Evolutionary conservation across 1,139 yeast genomes (phyloP).

Genomic region (Casaregolazyma suthepensis): DNA sequence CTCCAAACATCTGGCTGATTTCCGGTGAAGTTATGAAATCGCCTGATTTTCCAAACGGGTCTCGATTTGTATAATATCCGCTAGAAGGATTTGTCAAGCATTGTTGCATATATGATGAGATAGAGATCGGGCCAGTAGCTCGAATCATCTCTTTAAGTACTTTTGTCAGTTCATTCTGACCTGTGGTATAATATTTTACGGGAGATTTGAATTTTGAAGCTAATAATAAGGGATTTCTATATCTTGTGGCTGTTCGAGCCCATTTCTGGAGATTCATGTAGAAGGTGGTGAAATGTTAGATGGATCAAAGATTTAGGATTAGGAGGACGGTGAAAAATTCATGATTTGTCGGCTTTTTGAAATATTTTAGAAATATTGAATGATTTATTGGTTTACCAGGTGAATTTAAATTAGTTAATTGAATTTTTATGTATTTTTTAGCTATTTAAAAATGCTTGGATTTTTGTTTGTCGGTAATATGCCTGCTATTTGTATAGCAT

Average conservation of each 20-base stretch:
- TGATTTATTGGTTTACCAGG: neutral
- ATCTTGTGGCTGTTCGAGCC: neutral
- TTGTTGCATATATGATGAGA: conserved; percentile 74
- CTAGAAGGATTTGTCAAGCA: conserved; percentile 72
- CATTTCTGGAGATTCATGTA: neutral
- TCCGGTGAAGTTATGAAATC: conserved; percentile 87
- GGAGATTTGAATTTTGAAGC: neutral
- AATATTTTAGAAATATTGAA: neutral
- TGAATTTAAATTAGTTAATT: neutral
- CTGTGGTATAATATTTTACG: neutral
- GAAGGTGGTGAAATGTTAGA: neutral
- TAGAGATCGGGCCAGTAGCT: conserved; percentile 69
- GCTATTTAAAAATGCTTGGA: neutral
- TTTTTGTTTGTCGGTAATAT: neutral
- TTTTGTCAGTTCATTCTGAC: conserved; percentile 9
- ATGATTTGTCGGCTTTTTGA: neutral
- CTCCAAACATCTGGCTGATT: conserved; percentile 84
- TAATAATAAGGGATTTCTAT: neutral
- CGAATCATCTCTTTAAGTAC: conserved; percentile 39
- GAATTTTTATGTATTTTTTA: neutral
- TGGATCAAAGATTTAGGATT: neutral
- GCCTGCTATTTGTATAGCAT: neutral
- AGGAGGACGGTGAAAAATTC: neutral
- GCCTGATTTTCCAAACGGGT: conserved; percentile 65
- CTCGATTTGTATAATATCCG: conserved; percentile 75